Evolutionary conservation across 495 filamentous ascomycete genomes (phyloP).

Genomic region (Hypoxylon cercidicola): DNA sequence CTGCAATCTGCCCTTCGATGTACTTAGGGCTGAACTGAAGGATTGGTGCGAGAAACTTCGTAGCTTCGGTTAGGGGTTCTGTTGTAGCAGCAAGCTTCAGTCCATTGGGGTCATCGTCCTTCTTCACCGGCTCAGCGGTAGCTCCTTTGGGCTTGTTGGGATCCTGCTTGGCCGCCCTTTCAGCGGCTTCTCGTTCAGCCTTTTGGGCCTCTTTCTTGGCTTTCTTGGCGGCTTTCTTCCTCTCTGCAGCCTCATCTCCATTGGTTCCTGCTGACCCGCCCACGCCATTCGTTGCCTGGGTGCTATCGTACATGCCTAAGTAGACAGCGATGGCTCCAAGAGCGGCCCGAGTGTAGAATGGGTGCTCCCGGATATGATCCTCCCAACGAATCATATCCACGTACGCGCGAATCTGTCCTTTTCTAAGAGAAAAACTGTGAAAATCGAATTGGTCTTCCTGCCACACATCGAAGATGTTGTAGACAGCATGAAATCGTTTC

Average conservation of each 20-base stretch:
- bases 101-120: slow-evolving; percentile 88
- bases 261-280: slow-evolving; percentile 59
- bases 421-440: slow-evolving; percentile 93
- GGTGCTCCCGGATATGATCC: slow-evolving; percentile 87
- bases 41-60: slow-evolving; percentile 84
- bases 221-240: slow-evolving; percentile 95
- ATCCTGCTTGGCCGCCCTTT: slow-evolving; percentile 77
- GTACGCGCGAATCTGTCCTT: slow-evolving; percentile 95
- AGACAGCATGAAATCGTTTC: slow-evolving; percentile 86
- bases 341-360: slow-evolving; percentile 90
- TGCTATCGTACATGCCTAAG: slow-evolving; percentile 80
- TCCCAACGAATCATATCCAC: slow-evolving; percentile 98
- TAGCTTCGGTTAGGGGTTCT: slow-evolving; percentile 84
- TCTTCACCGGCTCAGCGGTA: slow-evolving; percentile 72
- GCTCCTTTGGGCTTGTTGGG: slow-evolving; percentile 69
- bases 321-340: slow-evolving; percentile 84
- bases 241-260: slow-evolving; percentile 72
- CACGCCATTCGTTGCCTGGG: slow-evolving; percentile 66
- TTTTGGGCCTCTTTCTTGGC: slow-evolving; percentile 92
- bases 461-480: slow-evolving; percentile 96
- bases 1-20: slow-evolving; percentile 82
- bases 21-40: slow-evolving; percentile 84
- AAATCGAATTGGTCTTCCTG: slow-evolving; percentile 99
- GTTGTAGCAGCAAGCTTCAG: slow-evolving; percentile 78
- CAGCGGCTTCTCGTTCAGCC: slow-evolving; percentile 80